Base-by-base conservation (phyloP, 805 yeast genomes). In the Ogataea saltuana region DNA sequence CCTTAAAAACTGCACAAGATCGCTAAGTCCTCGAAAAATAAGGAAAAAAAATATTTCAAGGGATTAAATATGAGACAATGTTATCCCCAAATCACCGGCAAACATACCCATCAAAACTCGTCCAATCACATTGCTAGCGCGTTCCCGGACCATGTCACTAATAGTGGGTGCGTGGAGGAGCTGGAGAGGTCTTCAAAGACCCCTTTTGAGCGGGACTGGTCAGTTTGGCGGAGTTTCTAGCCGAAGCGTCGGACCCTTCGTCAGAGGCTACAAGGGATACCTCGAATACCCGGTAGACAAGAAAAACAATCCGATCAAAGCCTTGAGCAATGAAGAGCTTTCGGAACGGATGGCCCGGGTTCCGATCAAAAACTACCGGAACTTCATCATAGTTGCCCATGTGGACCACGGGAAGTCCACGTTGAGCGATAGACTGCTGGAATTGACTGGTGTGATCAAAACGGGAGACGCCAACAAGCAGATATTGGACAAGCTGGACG, bases 371-470 rank as follows among this genome's bases (percentile, higher is more conserved):
- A 78, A 88, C 51, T 90, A 84, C 63, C 67, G 98, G 48, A 90
- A 89, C 64, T 91, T 93, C 64, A 87, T 95, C 47, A 90, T 91
- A 45, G 97, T 89, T 23, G 98, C 98, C 2, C 99, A 91, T 70
- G 91, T 91, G 17, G 97, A 90, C 61, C 75, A 71, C 47, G 86
- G 86, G 2, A 88, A 88, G 60, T 85, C 96, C 2, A 91, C 99
- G 0, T 65, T 91, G 16, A 85, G 96, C 50, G 99, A 91, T 60
- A 70, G 98, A 38, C 68, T 91, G 22, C 68, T 91, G 20, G 97
- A 93, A 57, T 63, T 88, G 33, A 93, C 98, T 0, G 91, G 93
- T 0, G 97, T 91, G 1, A 86, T 91, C 20, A 76, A 84, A 43
- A 78, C 87, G 0, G 88, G 89, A 2, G 63, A 53, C 36, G 64